Conservation (phyloP, 2,329 filamentous ascomycete species). For the Pseudogymnoascus sp. region DNA sequence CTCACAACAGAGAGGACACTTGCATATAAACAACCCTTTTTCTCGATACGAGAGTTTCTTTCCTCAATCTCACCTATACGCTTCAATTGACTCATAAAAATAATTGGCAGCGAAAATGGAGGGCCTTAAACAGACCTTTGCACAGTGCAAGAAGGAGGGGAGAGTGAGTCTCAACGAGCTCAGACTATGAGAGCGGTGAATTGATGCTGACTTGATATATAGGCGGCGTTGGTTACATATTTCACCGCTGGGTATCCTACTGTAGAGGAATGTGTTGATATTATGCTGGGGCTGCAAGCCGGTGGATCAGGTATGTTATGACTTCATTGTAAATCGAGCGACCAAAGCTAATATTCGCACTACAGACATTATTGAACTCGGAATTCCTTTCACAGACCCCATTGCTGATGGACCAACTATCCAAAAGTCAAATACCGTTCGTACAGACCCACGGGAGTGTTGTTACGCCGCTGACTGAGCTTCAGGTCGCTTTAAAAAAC, state of each 20-base stretch:
- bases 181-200: neutral
- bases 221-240: slow-evolving; percentile 77
- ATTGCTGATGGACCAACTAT: slow-evolving; percentile 98
- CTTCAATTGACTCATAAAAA: slow-evolving; percentile 18
- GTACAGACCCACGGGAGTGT: slow-evolving; percentile 17
- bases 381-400: slow-evolving; percentile 93
- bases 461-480: slow-evolving; percentile 15
- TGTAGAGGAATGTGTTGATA: slow-evolving; percentile 71
- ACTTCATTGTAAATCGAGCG: slow-evolving; percentile 7
- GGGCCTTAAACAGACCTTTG: slow-evolving; percentile 48
- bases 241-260: slow-evolving; percentile 90
- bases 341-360: neutral
- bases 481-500: slow-evolving; percentile 67
- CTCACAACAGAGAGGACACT: slow-evolving; percentile 5
- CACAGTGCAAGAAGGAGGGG: slow-evolving; percentile 47
- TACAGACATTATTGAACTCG: slow-evolving; percentile 87
- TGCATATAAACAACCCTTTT: slow-evolving; percentile 3
- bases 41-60: neutral
- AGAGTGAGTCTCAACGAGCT: slow-evolving; percentile 26
- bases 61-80: neutral
- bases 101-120: slow-evolving; percentile 31
- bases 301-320: slow-evolving; percentile 70
- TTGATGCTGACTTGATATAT: slow-evolving; percentile 10
- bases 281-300: slow-evolving; percentile 83
- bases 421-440: slow-evolving; percentile 83